Evolutionary conservation across 2,329 filamentous ascomycete genomes (phyloP), one percentile per base, ranked within the genome.

Genomic region (Myriosclerotinia duriaeana): DNA sequence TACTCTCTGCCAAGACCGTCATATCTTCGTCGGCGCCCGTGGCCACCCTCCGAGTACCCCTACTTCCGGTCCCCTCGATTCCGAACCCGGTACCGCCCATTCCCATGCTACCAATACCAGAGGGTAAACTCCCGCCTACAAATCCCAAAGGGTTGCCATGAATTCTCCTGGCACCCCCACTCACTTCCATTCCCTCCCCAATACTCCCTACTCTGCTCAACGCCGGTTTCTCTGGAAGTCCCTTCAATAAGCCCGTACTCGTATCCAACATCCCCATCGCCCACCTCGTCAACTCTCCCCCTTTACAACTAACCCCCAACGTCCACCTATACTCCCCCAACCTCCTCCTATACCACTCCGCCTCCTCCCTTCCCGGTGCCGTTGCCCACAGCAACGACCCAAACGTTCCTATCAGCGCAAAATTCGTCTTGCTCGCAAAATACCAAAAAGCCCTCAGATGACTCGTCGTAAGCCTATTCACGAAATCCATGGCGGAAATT

Each of bases 401-500:
- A 76, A 98, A 98, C 0, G 93, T 97, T 65, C 93, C 93, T 74
- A 98, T 97, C 14, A 98, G 83, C 0, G 94, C 93, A 78, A 98
- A 97, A 78, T 97, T 97, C 48, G 90, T 91, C 74, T 92, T 91
- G 52, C 89, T 92, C 2, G 91, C 88, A 75, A 93, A 94, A 76
- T 91, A 93, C 94, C 94, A 98, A 79, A 97, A 97, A 0, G 92
- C 86, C n/a, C 89, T 87, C 40, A 97, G 84, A 74, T 98, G 93
- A 46, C 89, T 87, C 0, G 92, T 92, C 54, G 90, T 92, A 42
- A 98, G 85, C 0, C 94, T 89, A 78, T 97, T 97, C 73, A 97
- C 93, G 78, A 97, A 97, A 77, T 98, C 94, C 91, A 98, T 96
- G 70, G 93, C 93, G 30, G 91, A 96, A 75, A 97, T 97, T 44